Evolutionary conservation across 2,329 filamentous ascomycete species (phyloP).

Genomic region (Fusarium chaquense): DNA sequence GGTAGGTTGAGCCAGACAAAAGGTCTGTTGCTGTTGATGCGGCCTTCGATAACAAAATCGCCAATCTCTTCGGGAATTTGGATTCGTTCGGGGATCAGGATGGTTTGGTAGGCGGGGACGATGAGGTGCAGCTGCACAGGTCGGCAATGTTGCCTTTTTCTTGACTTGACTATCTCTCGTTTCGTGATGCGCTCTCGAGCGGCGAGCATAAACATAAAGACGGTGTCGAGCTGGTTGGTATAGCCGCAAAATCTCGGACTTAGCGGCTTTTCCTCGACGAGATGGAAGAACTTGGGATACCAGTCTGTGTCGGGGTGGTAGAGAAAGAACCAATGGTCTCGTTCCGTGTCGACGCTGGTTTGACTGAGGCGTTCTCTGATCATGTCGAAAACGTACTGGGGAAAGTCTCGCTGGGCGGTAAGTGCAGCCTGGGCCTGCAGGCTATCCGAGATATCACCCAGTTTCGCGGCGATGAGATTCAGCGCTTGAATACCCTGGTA

Average conservation of each 20-base stretch:
- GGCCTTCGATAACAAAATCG: conserved; percentile 55
- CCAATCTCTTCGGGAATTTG: conserved; percentile 53
- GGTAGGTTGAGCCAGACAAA: conserved; percentile 56
- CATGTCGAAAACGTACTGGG: conserved; percentile 54
- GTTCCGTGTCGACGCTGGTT: conserved; percentile 48
- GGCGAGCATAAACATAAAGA: conserved; percentile 56
- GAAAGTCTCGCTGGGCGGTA: conserved; percentile 54
- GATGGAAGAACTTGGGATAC: conserved; percentile 56
- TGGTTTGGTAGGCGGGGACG: conserved; percentile 55
- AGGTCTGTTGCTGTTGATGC: conserved; percentile 54
- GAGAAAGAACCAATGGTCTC: conserved; percentile 56
- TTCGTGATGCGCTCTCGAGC: conserved; percentile 46
- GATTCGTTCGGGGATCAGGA: conserved; percentile 54
- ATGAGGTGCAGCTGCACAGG: conserved; percentile 53
- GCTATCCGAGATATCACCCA: conserved; percentile 51
- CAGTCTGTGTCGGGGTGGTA: conserved; percentile 58
- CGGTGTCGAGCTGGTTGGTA: conserved; percentile 56
- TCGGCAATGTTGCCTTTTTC: conserved; percentile 33
- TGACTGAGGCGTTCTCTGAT: conserved; percentile 52
- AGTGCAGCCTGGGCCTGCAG: conserved; percentile 54
- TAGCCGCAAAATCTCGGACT: conserved; percentile 55
- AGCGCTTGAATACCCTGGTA: conserved; percentile 54
- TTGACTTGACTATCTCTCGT: conserved; percentile 45
- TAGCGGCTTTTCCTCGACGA: conserved; percentile 52
- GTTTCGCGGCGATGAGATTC: conserved; percentile 52